Base-by-base conservation (phyloP, 352 stramenopile species). In the Chrysophaeum taylorii region DNA sequence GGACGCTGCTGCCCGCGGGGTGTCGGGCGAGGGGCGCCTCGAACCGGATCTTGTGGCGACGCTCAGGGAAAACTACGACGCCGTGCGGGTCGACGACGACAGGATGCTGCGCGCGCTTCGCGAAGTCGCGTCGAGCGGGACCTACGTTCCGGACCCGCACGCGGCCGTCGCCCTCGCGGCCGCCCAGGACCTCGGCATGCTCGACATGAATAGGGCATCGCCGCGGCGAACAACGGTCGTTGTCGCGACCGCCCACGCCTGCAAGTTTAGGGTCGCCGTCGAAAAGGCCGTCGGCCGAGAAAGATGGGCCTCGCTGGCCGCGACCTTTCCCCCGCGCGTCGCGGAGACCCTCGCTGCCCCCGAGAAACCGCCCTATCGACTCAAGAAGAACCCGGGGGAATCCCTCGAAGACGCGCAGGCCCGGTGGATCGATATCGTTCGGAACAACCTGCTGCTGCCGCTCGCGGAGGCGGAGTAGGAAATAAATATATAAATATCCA, bases 181-280 rank as follows among this genome's bases (percentile, higher is more conserved):
- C 9, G 81, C 80, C 15, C 41, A 82, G 70, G 75, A 75, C 69
- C 68, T 84, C 43, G 81, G 80, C 36, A 86, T 84, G 71, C 16
- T 36, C 18, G 41, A 60, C 27, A 38, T 37, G 63, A 27, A 70
- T 2, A 73, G 18, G 4, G 25, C 23, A 64, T 27, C 36, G 27
- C 27, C 42, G 21, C 27, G 27, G 52, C 57, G 43, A 41, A 72
- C 76, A 35, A 57, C 77, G 27, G 78, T 74, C 12, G 67, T 88
- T n/a, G 73, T 89, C 54, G 76, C 81, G 21, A 89, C 83, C 27
- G 83, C 83, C 5, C 80, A 76, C 33, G 79, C 83, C 29, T 87
- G 80, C 43, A 89, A 89, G 67, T 89, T 87, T 77, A 39, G 84
- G 76, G 73, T 80, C 18, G 73, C 73, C 35, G 64, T 87, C 18